Evolutionary conservation across 495 filamentous ascomycete species (phyloP), one percentile per base, ranked within the genome.

Genomic region (Xylaria nigripes): DNA sequence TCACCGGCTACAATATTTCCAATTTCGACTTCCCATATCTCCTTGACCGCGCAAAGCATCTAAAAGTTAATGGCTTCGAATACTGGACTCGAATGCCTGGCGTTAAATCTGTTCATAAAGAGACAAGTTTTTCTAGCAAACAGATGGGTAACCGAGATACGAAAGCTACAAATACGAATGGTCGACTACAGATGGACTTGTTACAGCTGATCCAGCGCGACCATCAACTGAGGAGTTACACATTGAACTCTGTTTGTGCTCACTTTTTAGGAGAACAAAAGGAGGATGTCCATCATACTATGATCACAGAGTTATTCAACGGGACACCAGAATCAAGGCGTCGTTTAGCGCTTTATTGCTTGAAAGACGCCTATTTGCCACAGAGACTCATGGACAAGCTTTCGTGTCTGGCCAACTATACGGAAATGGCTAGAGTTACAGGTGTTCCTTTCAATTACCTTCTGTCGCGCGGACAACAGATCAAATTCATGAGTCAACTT

Each of bases 21-120:
- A 99, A 99, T 70, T 99, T 99, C 72, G 93, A 99, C 72, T 96
- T 99, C 60, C 91, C 93, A 2, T 99, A 99, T 64, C 81, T 99
- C 3, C 78, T 99, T 18, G 87, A 96, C 23, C 83, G 93, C 18
- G 93, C 93, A 18, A 87, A 82, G 53, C 82, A 94, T 62, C 73
- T 99, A 10, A 92, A 90, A 53, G 81, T 84, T 47, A 58, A 53
- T 0, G 71, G 72, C 0, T 99, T 99, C 56, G 84, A 91, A 2
- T 90, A 82, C 69, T 95, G 87, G 88, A 86, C 91, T 1, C 77
- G 93, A 56, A 67, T 95, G 47, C 80, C 74, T 38, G 81, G 72
- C 13, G 74, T 79, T 7, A 77, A 68, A 58, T 90, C 92, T 1
- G 70, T 80, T 13, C 71, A 82, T 1, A 94, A 81, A 56, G 81